phyloP scores from a whole-genome alignment of 2,329 filamentous ascomycete species.

The Cyphellophora attinorum region DNA sequence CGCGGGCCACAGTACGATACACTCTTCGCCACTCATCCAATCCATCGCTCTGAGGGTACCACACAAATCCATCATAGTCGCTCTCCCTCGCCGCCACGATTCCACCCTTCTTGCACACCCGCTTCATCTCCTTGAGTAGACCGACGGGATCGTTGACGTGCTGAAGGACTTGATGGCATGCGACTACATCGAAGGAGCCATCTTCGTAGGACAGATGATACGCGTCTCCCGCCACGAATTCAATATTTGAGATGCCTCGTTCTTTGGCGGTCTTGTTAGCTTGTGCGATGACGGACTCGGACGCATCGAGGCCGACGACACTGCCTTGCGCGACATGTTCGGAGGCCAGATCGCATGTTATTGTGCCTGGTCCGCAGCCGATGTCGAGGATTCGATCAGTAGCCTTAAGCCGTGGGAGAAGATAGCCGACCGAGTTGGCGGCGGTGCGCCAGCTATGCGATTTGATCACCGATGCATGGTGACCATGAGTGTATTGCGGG shows the following conservation, averaged over 20 bases:
- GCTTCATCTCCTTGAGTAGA: constrained; percentile 44
- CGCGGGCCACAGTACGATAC: constrained; percentile 20
- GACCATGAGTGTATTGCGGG: constrained; percentile 33
- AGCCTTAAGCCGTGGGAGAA: constrained; percentile 28
- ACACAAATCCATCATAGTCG: constrained; percentile 21
- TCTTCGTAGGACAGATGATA: constrained; percentile 35
- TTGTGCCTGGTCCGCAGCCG: constrained; percentile 35
- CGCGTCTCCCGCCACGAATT: constrained; percentile 29
- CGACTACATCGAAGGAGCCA: constrained; percentile 49
- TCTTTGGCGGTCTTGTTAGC: constrained; percentile 22
- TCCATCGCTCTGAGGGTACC: constrained; percentile 21
- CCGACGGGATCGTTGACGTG: constrained; percentile 44
- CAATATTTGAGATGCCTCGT: constrained; percentile 24
- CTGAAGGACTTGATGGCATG: constrained; percentile 48
- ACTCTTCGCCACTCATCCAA: constrained; percentile 19
- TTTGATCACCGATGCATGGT: constrained; percentile 26
- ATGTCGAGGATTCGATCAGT: constrained; percentile 31
- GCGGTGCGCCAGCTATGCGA: constrained; percentile 26
- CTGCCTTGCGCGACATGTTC: constrained; percentile 29
- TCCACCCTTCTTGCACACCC: constrained; percentile 43
- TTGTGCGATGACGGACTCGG: constrained; percentile 21
- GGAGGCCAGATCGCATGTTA: constrained; percentile 30
- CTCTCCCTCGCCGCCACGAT: constrained; percentile 39
- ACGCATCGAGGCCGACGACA: constrained; percentile 27
- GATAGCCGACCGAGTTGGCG: constrained; percentile 28